Evolutionary conservation across 768 basidiomycete genomes (phyloP).

Genomic region (Hortiboletus campestris): DNA sequence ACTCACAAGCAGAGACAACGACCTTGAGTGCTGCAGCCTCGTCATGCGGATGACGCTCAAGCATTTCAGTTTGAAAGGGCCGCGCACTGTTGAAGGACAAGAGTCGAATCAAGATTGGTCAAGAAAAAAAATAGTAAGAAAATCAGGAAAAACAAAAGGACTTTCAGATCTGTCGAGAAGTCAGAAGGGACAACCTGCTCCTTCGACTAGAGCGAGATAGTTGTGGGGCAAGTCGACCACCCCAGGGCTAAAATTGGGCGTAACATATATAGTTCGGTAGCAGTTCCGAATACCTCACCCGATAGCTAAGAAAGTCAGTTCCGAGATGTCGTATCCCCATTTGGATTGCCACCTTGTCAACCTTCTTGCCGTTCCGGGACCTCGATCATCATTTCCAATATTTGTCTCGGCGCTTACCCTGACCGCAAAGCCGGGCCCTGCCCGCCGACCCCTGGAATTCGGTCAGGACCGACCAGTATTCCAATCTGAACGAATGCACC

Average conservation of each 20-base stretch:
- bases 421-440: too few relatives aligned
- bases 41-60: neutral
- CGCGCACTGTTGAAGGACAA: neutral
- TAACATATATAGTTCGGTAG: neutral
- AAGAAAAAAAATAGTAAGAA: neutral
- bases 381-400: conserved; percentile 1
- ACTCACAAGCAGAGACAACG: conserved; percentile 16
- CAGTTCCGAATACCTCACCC: neutral
- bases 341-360: neutral
- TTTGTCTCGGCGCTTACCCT: neutral
- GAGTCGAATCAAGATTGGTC: neutral
- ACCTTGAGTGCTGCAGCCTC: conserved; percentile 3
- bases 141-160: neutral
- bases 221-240: neutral
- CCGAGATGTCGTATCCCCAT: neutral
- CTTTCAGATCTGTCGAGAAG: neutral
- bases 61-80: neutral
- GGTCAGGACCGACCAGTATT: too few relatives aligned
- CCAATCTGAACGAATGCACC: too few relatives aligned
- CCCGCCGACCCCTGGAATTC: too few relatives aligned
- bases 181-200: neutral
- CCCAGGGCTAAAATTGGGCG: neutral
- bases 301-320: neutral
- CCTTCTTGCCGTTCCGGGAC: neutral
- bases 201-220: neutral